Evolutionary conservation across 2,329 filamentous ascomycete species (phyloP).

Genomic region (Neopestalotiopsis sp.): DNA sequence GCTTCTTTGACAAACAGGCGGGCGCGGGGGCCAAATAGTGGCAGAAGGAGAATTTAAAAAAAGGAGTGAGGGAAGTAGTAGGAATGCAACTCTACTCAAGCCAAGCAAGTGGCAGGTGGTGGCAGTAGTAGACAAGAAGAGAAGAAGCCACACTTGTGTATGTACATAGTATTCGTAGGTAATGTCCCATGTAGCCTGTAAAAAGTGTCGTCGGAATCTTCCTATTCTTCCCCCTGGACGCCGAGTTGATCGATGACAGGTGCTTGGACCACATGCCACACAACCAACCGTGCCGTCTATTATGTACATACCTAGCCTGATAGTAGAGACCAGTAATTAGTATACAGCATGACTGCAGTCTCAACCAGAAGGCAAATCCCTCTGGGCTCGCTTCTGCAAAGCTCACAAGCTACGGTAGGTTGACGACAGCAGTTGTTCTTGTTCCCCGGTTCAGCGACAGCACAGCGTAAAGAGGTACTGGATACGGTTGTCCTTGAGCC

Average conservation of each 20-base stretch:
- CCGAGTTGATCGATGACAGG: slow-evolving; percentile 10
- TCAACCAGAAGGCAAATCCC: neutral
- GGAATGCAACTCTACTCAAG: neutral
- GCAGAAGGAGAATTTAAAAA: neutral
- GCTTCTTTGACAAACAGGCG: neutral
- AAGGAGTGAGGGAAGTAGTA: neutral
- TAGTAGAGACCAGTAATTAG: neutral
- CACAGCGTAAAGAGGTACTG: neutral
- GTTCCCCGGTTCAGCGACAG: neutral
- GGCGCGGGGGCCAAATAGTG: neutral
- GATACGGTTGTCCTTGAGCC: neutral
- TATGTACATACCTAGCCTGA: no score
- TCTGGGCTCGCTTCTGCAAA: neutral
- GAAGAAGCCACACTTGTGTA: neutral
- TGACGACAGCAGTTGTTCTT: neutral
- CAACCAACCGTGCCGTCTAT: neutral
- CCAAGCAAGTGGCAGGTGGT: neutral
- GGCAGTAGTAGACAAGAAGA: neutral
- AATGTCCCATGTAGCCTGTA: neutral
- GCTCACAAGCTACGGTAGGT: neutral
- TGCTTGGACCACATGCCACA: slow-evolving; percentile 7
- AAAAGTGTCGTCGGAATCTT: slow-evolving; percentile 2
- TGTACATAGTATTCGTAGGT: neutral
- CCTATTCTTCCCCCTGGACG: neutral
- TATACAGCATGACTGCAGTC: slow-evolving; percentile 1